Conservation (phyloP, 2,329 filamentous ascomycete genomes). For the Penicillium sp. region DNA sequence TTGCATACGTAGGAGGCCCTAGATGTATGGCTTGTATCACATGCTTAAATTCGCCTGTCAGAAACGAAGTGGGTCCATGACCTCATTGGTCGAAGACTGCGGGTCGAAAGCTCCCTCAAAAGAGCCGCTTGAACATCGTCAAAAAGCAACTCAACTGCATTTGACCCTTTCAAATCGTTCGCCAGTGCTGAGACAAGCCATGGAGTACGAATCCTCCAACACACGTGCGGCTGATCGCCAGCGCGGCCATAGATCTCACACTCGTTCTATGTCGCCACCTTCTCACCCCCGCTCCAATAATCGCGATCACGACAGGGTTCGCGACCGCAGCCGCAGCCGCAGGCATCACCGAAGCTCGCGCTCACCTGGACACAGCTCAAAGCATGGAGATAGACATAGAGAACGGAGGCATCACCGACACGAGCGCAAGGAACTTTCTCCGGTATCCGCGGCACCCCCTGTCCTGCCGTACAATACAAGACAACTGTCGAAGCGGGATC, state of each 20-base stretch:
- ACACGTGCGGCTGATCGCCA: background rate
- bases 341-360: conserved; percentile 27
- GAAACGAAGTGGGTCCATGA: background rate
- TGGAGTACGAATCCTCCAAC: background rate
- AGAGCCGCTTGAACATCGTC: background rate
- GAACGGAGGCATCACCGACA: conserved; percentile 12
- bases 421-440: conserved; percentile 5
- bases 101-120: background rate
- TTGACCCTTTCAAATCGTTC: background rate
- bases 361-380: conserved; percentile 13
- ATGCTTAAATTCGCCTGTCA: background rate
- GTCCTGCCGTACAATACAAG: conserved; percentile 64
- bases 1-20: background rate
- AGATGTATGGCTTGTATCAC: background rate
- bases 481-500: conserved; percentile 64
- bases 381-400: conserved; percentile 14
- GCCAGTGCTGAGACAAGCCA: background rate
- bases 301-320: conserved; percentile 30
- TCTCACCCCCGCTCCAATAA: conserved; percentile 1
- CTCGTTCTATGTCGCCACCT: conserved; percentile 12
- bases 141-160: background rate
- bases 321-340: conserved; percentile 23
- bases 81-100: background rate
- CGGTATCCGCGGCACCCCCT: conserved; percentile 19
- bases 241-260: conserved; percentile 5